Percentiles rank a stretch among this genome's conserved stretches.
Conservation (phyloP, 2,329 filamentous ascomycete genomes). For the Xylaria sp. region DNA sequence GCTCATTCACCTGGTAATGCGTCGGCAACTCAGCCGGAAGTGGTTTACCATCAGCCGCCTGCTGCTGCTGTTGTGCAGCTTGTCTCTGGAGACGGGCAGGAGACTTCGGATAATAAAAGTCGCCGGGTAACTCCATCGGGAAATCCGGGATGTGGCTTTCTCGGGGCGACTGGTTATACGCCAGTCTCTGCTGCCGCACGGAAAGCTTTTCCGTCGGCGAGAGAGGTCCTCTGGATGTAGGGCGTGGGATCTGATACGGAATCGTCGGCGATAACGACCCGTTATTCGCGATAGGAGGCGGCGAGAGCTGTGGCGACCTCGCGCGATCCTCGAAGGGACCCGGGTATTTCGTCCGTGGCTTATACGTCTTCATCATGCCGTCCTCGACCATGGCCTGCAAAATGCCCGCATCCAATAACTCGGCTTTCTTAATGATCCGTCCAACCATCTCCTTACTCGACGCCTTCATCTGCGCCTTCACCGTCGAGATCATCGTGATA, state of each 20-base stretch:
- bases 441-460: constrained; percentile 63
- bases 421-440: constrained; percentile 65
- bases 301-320: constrained; percentile 29
- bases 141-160: constrained; percentile 14
- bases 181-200: constrained; percentile 28
- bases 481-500: constrained; percentile 57
- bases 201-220: constrained; percentile 32
- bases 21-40: constrained; percentile 42
- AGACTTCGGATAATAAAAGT: constrained; percentile 38
- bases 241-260: constrained; percentile 40
- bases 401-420: constrained; percentile 60
- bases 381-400: constrained; percentile 64
- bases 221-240: constrained; percentile 31
- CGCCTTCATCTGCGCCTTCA: constrained; percentile 61
- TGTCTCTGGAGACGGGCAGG: constrained; percentile 28
- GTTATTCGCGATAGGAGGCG: constrained; percentile 6
- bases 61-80: constrained; percentile 31
- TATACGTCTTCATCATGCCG: constrained; percentile 56
- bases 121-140: constrained; percentile 42
- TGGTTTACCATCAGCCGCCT: constrained; percentile 37
- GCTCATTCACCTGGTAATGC: constrained; percentile 44
- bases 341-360: constrained; percentile 41
- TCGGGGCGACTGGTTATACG: constrained; percentile 10
- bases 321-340: constrained; percentile 18
- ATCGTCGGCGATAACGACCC: constrained; percentile 32